Evolutionary conservation across 2,329 filamentous ascomycete genomes (phyloP), one percentile per base, ranked within the genome.

Genomic region (Scolecobasidium constrictum): DNA sequence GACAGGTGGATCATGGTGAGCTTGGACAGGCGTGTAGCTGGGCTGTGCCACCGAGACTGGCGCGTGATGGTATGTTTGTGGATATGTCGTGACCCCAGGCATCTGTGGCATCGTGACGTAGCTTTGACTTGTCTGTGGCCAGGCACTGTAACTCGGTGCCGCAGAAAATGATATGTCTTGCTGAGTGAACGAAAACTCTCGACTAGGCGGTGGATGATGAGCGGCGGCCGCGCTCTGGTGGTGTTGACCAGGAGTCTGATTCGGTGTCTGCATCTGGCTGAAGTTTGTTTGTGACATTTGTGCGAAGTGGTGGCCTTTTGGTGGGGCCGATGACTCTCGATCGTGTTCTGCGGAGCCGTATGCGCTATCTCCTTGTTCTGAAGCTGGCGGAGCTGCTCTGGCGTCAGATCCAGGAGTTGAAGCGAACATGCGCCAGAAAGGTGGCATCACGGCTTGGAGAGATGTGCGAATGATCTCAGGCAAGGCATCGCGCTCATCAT

Each of bases 391-490:
- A 22, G 26, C 40, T 7, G 40, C 31, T 22, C 34, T 28, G 15
- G 40, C 12, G 15, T 42, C 31, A 19, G 40, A 9, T 4, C 19
- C 40, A 12, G 21, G 21, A 5, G 40, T 26, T 13, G 36, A 38
- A 9, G 40, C 12, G 33, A 42, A 36, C 40, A 42, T 37, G 13
- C 34, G 31, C 34, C 31, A 42, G 13, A 42, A 42, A 2, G 40
- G 40, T 35, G 31, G 40, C 40, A 42, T 42, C 16, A 35, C 31
- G 12, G 31, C 40, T 16, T 42, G 40, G 20, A 42, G 21, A 17
- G 40, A 42, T 12, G 31, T 35, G 11, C 21, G 31, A 33, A 42
- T 42, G n/a, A 42, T 42, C 9, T 20, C 33, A 12, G 40, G 40
- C n/a, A 42, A 18, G 21, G 40, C 40, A 16, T 26, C 40, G 23